These are phyloP conservation scores for Macrolepiota fuliginosa DNA, from an alignment of 768 basidiomycete species.

Conservation along the genomic window DNA sequence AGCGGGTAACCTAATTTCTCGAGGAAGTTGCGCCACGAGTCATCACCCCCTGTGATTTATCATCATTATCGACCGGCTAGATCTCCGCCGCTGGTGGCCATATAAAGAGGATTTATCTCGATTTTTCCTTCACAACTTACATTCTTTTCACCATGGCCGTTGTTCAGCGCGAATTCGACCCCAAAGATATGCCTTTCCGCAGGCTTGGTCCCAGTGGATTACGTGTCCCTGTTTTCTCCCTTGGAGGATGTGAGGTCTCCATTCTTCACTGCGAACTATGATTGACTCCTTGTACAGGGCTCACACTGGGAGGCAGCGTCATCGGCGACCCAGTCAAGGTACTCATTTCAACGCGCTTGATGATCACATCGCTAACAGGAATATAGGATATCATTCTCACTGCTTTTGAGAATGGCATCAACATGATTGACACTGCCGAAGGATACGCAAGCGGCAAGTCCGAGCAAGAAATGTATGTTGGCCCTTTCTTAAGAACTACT, in stretches of 20 bases:
- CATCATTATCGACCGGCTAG: neutral
- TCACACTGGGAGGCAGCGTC: constrained; percentile 57
- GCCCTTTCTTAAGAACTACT: neutral
- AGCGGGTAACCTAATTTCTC: neutral
- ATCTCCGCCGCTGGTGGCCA: neutral
- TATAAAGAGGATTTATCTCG: neutral
- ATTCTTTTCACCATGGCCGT: neutral
- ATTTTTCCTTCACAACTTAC: neutral
- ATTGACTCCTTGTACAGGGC: constrained; percentile 14
- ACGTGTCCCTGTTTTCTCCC: constrained; percentile 65
- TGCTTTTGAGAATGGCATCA: constrained; percentile 71
- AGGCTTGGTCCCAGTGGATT: constrained; percentile 60
- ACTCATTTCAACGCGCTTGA: constrained; percentile 1
- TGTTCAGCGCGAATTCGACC: constrained; percentile 34
- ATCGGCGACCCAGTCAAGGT: constrained; percentile 69
- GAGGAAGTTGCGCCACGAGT: neutral
- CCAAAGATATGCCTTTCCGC: constrained; percentile 56
- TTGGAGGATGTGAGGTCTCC: constrained; percentile 55
- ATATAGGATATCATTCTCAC: constrained; percentile 66
- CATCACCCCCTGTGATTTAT: neutral
- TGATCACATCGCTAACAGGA: neutral
- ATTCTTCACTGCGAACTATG: neutral
- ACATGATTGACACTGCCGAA: constrained; percentile 70
- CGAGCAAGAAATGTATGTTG: constrained; percentile 63
- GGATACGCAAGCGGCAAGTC: constrained; percentile 60